Evolutionary conservation across 73 alveolate genomes (phyloP).

Genomic region (Symbiodinium pilosum): DNA sequence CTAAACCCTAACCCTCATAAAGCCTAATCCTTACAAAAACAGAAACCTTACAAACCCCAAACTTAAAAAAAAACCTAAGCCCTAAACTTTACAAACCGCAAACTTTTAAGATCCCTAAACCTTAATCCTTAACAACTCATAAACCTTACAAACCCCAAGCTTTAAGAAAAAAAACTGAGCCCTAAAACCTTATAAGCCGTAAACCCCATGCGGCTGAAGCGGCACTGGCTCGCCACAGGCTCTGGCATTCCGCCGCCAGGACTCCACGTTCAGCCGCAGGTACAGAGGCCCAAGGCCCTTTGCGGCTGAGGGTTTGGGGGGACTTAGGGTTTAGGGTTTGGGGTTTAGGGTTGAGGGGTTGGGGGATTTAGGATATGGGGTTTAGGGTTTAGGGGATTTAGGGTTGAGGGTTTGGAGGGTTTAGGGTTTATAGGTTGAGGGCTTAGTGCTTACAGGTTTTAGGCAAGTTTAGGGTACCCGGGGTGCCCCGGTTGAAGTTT

Average conservation of each 20-base stretch:
- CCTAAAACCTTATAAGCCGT: neutral
- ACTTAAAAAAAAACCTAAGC: neutral
- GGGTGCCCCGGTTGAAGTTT: no score
- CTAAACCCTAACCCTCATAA: neutral
- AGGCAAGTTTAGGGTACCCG: no score
- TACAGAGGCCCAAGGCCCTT: constrained; percentile 56
- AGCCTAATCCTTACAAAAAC: neutral
- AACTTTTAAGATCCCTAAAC: neutral
- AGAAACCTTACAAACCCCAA: neutral
- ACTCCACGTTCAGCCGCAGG: constrained; percentile 66
- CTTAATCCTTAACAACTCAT: neutral
- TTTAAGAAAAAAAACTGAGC: neutral
- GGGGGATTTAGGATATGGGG: neutral
- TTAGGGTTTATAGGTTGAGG: no score
- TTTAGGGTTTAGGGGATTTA: neutral
- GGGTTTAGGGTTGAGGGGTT: neutral
- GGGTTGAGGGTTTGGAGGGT: no score
- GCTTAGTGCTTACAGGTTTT: no score
- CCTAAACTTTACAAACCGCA: neutral
- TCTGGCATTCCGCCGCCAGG: constrained; percentile 84
- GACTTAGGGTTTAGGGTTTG: neutral
- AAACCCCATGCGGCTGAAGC: neutral
- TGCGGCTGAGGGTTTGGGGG: neutral
- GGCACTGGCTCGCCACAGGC: constrained; percentile 28
- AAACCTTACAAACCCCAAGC: neutral